Evolutionary conservation across 371 early-diverging fungal genomes (phyloP), one percentile per base, ranked within the genome.

Genomic region (Apophysomyces sp.): DNA sequence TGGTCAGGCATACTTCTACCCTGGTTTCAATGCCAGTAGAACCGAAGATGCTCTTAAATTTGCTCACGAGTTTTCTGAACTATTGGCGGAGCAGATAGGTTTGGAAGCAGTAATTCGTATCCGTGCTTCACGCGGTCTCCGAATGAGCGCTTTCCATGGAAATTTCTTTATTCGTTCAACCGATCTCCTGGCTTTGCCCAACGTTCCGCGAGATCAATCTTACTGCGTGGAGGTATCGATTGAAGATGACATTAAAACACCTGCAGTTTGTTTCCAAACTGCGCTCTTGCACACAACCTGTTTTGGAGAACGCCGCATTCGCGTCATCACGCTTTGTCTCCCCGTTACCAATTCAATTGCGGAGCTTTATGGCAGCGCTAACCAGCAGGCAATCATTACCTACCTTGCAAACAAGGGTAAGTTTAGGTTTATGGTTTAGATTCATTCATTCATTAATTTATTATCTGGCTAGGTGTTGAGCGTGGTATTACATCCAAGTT

Each of bases 141-240:
- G 87, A 52, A 91, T 93, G 89, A 89, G 86, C 24, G 86, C 93
- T 12, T 98, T 92, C 83, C 94, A 96, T 64, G 99, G 99, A 29
- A 95, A 97, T 87, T 97, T 96, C 74, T 97, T 97, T 75, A 83
- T 96, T 24, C 95, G 97, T 9, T 92, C 94, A n/a, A 89, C 94
- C 27, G 98, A 99, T 72, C 77, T 99, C 16, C 71, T 99, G 28
- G 89, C 96, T 2, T 82, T 98, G 66, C 95, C 99, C 51, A 96
- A 93, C 60, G 99, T 96, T 6, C 92, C 89, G 62, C 94, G 99
- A 49, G 90, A 95, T 69, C 97, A 99, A 77, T 84, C 89, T 24
- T 97, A 98, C 69, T 91, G 90, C 3, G 90, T 99, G 27, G 97
- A 99, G 64, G 72, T 96, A 39, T 81, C 86, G 51, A 86, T 97